Evolutionary conservation across 768 basidiomycete species (phyloP).

Genomic region (Rhodosporidiobolus odoratus): DNA sequence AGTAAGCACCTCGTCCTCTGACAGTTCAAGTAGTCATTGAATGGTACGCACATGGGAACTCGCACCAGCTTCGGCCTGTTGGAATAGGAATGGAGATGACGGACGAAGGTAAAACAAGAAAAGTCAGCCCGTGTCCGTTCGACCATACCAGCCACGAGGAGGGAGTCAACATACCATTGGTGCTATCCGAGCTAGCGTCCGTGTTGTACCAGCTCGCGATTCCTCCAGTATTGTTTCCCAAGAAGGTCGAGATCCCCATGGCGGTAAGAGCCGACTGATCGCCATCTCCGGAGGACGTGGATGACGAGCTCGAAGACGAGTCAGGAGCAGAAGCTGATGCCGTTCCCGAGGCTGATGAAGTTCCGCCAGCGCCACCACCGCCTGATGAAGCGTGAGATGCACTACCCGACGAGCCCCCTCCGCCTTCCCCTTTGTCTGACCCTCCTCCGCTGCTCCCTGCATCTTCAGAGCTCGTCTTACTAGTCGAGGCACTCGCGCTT

Average conservation of each 20-base stretch:
- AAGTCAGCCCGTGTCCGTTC: not conserved
- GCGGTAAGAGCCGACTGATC: not conserved
- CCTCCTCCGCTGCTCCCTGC: too few species aligned
- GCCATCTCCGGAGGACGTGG: not conserved
- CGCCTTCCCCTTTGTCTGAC: too few species aligned
- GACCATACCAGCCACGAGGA: too few species aligned
- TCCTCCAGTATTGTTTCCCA: constrained; percentile 20
- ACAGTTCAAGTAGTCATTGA: too few species aligned
- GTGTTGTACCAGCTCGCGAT: constrained; percentile 37
- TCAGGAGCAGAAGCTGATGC: not conserved
- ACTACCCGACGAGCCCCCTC: too few species aligned
- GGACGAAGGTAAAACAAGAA: not conserved
- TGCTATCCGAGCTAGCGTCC: not conserved
- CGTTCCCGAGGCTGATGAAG: not conserved
- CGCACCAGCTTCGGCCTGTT: constrained; percentile 36
- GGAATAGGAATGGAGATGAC: constrained; percentile 19
- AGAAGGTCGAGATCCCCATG: constrained; percentile 19
- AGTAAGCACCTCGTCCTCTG: too few species aligned
- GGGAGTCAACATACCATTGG: not conserved
- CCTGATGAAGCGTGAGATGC: too few species aligned
- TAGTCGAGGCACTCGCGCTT: too few species aligned
- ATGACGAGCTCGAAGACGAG: not conserved
- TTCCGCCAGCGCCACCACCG: too few species aligned
- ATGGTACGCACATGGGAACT: not conserved
- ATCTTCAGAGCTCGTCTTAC: too few species aligned